A percentile compares a stretch with the other conserved stretches of the same genome.
phyloP scores from a whole-genome alignment of 2,329 filamentous ascomycete species.

The Macrophomina tecta region DNA sequence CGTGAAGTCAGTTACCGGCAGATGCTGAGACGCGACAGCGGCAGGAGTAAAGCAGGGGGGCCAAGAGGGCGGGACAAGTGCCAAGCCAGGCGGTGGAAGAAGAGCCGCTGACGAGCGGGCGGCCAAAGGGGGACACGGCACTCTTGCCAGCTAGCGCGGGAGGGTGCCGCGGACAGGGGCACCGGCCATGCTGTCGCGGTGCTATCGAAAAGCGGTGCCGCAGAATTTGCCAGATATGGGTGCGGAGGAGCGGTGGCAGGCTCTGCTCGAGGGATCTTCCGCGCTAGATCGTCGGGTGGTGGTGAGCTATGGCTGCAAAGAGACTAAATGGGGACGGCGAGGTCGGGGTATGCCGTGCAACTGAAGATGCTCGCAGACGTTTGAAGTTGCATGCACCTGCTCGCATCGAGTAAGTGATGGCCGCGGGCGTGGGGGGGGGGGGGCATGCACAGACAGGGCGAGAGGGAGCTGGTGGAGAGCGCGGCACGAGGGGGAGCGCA shows the following conservation, averaged over 20 bases:
- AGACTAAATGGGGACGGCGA: constrained; percentile 3
- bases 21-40: neutral
- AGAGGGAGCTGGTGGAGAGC: neutral
- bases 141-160: constrained; percentile 1
- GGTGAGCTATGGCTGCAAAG: constrained; percentile 1
- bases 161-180: neutral
- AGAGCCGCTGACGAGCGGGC: constrained; percentile 9
- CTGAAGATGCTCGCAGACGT: constrained; percentile 2
- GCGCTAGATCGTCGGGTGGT: constrained; percentile 5
- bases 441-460: neutral
- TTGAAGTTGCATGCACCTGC: constrained; percentile 22
- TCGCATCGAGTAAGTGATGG: constrained; percentile 11
- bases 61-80: neutral
- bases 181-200: neutral
- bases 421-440: constrained; percentile 8
- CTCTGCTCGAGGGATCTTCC: neutral
- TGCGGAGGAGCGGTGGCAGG: neutral
- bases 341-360: constrained; percentile 23
- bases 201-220: neutral
- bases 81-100: neutral
- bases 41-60: neutral
- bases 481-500: neutral
- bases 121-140: neutral
- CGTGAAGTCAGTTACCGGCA: neutral
- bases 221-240: neutral